These are phyloP conservation scores for Platanthera guangdongensis DNA, from an alignment of 106 monocot genomes.

Conservation along the genomic window DNA sequence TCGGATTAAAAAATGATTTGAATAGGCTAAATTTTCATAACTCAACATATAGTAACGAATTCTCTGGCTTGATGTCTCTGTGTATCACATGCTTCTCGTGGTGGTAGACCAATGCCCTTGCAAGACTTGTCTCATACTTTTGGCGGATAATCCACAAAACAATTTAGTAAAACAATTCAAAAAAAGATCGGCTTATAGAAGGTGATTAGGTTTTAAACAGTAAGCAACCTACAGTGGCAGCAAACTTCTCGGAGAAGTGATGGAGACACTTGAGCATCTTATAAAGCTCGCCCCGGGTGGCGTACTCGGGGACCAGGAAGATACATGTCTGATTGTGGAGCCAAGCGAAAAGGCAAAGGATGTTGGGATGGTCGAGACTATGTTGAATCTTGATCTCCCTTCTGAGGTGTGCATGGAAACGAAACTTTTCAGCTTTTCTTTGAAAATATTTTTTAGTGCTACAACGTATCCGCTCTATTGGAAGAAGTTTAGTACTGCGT, in stretches of 20 bases:
- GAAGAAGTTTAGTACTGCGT: neutral
- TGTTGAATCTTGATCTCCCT: slow-evolving; percentile 86
- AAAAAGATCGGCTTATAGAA: neutral
- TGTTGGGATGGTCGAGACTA: slow-evolving; percentile 59
- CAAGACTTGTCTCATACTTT: slow-evolving; percentile 84
- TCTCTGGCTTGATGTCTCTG: slow-evolving; percentile 98
- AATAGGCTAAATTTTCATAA: slow-evolving; percentile 16
- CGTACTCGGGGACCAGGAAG: slow-evolving; percentile 77
- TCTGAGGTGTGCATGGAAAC: slow-evolving; percentile 53
- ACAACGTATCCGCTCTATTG: slow-evolving; percentile 65
- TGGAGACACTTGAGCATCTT: slow-evolving; percentile 53
- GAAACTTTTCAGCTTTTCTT: slow-evolving; percentile 87
- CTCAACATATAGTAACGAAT: slow-evolving; percentile 72
- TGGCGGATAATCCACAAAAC: neutral
- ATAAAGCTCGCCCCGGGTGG: slow-evolving; percentile 65
- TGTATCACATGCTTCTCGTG: slow-evolving; percentile 95
- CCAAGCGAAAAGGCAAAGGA: slow-evolving; percentile 79
- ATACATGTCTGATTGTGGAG: slow-evolving; percentile 69
- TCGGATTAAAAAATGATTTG: neutral
- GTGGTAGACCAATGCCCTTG: slow-evolving; percentile 65
- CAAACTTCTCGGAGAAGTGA: slow-evolving; percentile 58
- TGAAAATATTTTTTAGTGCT: slow-evolving; percentile 77
- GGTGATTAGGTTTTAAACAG: slow-evolving; percentile 11
- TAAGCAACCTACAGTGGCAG: slow-evolving; percentile 23
- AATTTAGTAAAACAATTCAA: neutral